Conservation (phyloP, 805 yeast species). For the Saturnispora diversa region DNA sequence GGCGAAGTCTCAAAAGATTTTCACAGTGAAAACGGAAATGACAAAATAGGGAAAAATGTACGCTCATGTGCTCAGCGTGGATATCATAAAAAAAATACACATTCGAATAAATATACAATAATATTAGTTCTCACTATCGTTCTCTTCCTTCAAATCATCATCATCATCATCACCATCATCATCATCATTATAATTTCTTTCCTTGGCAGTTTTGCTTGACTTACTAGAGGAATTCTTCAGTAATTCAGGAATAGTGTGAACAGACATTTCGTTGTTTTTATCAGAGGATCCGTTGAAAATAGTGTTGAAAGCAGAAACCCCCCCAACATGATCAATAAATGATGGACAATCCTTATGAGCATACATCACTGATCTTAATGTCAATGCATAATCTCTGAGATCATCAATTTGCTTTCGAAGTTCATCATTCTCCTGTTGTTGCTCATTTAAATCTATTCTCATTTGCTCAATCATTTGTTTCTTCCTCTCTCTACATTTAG, state of each 20-base stretch:
- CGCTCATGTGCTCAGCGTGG: not conserved
- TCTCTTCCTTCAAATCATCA: not conserved
- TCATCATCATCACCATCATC: no score
- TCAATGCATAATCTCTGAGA: constrained; percentile 49
- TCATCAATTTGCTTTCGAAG: constrained; percentile 50
- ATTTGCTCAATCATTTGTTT: constrained; percentile 79
- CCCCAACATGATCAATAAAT: constrained; percentile 38
- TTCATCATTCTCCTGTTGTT: constrained; percentile 60
- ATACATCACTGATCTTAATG: constrained; percentile 39
- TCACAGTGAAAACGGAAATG: no score
- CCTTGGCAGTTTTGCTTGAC: not conserved
- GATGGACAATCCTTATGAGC: constrained; percentile 44
- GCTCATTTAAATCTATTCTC: constrained; percentile 69
- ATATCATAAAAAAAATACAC: no score
- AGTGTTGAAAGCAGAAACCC: constrained; percentile 37
- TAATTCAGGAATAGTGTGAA: constrained; percentile 13
- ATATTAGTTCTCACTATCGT: no score
- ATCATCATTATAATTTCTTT: no score
- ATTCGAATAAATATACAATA: no score
- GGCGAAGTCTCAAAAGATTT: no score
- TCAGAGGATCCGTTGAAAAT: constrained; percentile 30
- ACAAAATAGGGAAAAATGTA: no score
- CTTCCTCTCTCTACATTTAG: constrained; percentile 93
- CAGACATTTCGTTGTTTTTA: not conserved
- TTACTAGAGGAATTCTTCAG: constrained; percentile 7